Evolutionary conservation across 2,329 filamentous ascomycete species (phyloP).

Genomic region (Beauveria varroae): DNA sequence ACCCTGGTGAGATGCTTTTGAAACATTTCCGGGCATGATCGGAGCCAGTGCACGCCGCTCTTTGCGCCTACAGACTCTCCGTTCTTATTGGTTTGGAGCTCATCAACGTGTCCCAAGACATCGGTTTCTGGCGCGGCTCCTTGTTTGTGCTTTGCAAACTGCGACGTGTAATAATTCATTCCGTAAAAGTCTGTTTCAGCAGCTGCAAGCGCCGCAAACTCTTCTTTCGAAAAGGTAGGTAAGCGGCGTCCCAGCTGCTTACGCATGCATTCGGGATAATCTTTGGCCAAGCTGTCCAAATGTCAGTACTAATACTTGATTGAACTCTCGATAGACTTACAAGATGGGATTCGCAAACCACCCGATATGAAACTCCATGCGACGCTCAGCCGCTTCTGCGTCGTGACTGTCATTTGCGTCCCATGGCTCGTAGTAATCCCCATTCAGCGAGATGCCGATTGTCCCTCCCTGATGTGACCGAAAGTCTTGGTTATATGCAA

Average conservation of each 20-base stretch:
- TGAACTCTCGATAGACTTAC: conserved; percentile 14
- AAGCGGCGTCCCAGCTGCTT: conserved; percentile 24
- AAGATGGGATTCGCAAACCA: conserved; percentile 34
- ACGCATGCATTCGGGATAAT: conserved; percentile 30
- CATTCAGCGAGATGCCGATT: conserved; percentile 30
- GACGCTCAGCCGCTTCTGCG: conserved; percentile 24
- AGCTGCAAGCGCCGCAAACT: conserved; percentile 19
- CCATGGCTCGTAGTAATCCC: conserved; percentile 31
- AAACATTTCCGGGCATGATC: conserved; percentile 22
- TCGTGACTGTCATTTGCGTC: conserved; percentile 20
- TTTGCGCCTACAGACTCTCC: conserved; percentile 23
- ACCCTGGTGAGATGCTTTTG: conserved; percentile 23
- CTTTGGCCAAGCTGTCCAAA: conserved; percentile 18
- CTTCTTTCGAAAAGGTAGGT: conserved; percentile 21
- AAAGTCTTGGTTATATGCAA: conserved; percentile 27
- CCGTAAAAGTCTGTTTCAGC: conserved; percentile 29
- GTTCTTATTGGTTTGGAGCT: conserved; percentile 23
- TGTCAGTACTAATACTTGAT: background rate
- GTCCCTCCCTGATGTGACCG: conserved; percentile 20
- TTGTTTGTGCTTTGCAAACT: conserved; percentile 24
- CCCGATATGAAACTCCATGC: conserved; percentile 31
- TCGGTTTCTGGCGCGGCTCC: conserved; percentile 21
- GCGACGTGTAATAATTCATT: conserved; percentile 34
- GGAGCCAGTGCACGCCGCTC: conserved; percentile 27
- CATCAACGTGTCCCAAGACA: conserved; percentile 26